Conservation (phyloP, 176 grass and related monocot genomes). For the Dendrocalamus sinicus region DNA sequence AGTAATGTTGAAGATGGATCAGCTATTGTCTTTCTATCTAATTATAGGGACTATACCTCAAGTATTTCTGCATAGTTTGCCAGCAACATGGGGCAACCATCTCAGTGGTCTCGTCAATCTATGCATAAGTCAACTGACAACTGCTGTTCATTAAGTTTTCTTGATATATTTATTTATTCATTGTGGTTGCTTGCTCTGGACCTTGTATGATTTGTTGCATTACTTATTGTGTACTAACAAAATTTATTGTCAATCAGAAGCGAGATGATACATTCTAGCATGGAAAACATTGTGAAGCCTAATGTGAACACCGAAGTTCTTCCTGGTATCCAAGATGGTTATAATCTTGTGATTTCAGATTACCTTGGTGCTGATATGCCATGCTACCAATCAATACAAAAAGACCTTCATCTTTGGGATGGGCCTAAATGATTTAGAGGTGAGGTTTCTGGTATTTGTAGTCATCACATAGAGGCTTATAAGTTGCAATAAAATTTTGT, state of each 20-base stretch:
- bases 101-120: slow-evolving; percentile 11
- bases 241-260: too few species aligned
- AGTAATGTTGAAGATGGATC: slow-evolving; percentile 12
- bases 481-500: neutral
- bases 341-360: slow-evolving; percentile 77
- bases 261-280: slow-evolving; percentile 61
- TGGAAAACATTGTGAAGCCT: slow-evolving; percentile 67
- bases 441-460: slow-evolving; percentile 42
- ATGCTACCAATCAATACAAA: slow-evolving; percentile 69
- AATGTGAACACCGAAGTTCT: slow-evolving; percentile 56
- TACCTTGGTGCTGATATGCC: slow-evolving; percentile 81
- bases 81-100: slow-evolving; percentile 24
- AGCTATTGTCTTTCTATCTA: neutral
- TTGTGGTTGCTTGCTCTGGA: too few species aligned
- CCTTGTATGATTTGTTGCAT: too few species aligned
- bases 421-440: slow-evolving; percentile 53
- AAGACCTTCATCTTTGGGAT: slow-evolving; percentile 72
- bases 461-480: neutral
- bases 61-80: slow-evolving; percentile 25
- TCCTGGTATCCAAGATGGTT: slow-evolving; percentile 77
- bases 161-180: too few species aligned
- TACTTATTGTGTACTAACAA: too few species aligned
- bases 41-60: slow-evolving; percentile 3
- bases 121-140: slow-evolving; percentile 22
- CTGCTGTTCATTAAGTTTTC: slow-evolving; percentile 32